These are phyloP conservation scores for Gossypium gossypioides DNA, from an alignment of 441 rosid species.

Conservation along the genomic window DNA sequence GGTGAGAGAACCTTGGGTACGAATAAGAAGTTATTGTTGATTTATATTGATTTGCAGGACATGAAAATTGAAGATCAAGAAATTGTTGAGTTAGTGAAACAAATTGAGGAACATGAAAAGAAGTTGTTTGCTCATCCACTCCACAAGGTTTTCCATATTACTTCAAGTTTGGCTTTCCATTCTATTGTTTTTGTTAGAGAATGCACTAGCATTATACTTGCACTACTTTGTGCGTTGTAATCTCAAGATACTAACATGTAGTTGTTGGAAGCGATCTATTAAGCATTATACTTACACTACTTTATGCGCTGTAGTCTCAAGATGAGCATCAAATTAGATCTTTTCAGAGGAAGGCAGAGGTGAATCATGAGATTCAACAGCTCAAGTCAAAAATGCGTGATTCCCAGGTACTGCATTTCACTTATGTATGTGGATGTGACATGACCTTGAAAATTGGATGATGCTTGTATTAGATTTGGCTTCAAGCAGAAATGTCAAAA, in stretches of 20 bases:
- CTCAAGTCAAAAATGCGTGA: constrained; percentile 93
- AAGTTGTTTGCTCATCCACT: constrained; percentile 77
- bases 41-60: constrained; percentile 45
- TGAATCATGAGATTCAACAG: constrained; percentile 88
- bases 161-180: neutral
- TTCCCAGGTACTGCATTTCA: constrained; percentile 60
- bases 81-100: constrained; percentile 69
- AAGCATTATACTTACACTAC: neutral
- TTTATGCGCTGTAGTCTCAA: constrained; percentile 53
- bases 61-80: constrained; percentile 90
- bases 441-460: neutral
- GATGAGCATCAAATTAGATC: constrained; percentile 68
- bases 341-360: constrained; percentile 83
- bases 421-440: constrained; percentile 4
- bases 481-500: neutral
- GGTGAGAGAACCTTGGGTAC: neutral
- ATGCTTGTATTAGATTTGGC: neutral
- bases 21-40: neutral
- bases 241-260: constrained; percentile 29
- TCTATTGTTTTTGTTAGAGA: neutral
- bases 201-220: neutral
- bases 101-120: constrained; percentile 72
- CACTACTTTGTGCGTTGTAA: constrained; percentile 32
- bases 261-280: neutral
- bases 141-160: constrained; percentile 55